Evolutionary conservation across 129 eudicot species (phyloP).

Genomic region (Rutidosis leptorrhynchoides): DNA sequence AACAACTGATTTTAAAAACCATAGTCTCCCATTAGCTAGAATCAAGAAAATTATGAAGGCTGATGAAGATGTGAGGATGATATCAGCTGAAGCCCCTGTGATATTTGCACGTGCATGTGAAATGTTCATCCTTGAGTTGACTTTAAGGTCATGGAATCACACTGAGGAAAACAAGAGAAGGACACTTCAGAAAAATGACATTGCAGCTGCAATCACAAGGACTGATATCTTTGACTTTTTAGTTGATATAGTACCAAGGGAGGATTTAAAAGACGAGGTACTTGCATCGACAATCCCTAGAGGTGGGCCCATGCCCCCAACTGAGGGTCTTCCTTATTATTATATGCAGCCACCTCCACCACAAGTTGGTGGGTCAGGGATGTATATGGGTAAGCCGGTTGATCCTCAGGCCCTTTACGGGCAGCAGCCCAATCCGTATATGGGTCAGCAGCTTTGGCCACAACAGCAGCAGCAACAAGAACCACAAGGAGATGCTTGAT

Average conservation of each 20-base stretch:
- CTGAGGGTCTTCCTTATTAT: constrained; percentile 68
- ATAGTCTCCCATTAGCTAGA: constrained; percentile 6
- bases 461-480: constrained; percentile 70
- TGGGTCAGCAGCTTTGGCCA: constrained; percentile 80
- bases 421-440: constrained; percentile 64
- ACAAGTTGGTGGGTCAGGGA: constrained; percentile 62
- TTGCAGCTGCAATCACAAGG: constrained; percentile 15
- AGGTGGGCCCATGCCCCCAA: constrained; percentile 63
- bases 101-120: constrained; percentile 10
- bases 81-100: constrained; percentile 16
- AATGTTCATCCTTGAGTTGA: constrained; percentile 9
- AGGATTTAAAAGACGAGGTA: constrained; percentile 14
- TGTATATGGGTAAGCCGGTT: constrained; percentile 69
- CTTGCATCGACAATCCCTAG: constrained; percentile 73
- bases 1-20: constrained; percentile 14
- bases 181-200: constrained; percentile 19
- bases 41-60: constrained; percentile 15
- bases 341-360: constrained; percentile 52
- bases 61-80: constrained; percentile 15
- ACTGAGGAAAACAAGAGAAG: constrained; percentile 14
- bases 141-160: constrained; percentile 15
- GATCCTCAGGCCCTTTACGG: constrained; percentile 64
- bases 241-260: constrained; percentile 12
- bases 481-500: constrained; percentile 65
- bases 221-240: constrained; percentile 11